Base-by-base conservation (phyloP, 116 monocot genomes). In the Iris pallida region DNA sequence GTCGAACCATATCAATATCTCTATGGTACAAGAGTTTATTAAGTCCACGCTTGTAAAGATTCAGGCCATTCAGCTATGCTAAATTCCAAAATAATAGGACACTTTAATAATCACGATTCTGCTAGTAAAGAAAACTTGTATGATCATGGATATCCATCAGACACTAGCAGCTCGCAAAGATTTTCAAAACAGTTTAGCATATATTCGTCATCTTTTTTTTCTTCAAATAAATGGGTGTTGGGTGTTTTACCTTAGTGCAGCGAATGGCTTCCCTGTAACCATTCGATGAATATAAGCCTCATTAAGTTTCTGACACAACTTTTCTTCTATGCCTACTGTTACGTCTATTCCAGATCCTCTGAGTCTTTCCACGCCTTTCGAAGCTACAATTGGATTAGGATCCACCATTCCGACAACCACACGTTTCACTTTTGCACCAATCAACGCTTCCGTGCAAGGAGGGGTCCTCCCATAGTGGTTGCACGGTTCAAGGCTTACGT, bases 401-500 rank as follows among this genome's bases (percentile, higher is more conserved):
- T 96, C 96, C 9, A 84, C 87, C 96, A 96, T 92, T 49, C 96
- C 96, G 72, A 96, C 77, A 16, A 96, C 79, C 46, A 92, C 96
- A 17, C 83, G 57, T 40, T 83, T 92, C 3, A 96, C 87, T 57
- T 79, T 85, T 16, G 92, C 89, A 42, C 57, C 55, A 70, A 96
- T 87, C 9, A 96, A 64, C 61, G 89, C 92, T 85, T 92, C 87
- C 16, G 92, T 85, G 71, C 96, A 96, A 41, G 96, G 92, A 60
- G 96, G 96, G 41, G 96, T 92, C 75, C 92, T 86, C 17, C 96
- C 96, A 68, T 92, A 81, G 64, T 92, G 96, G 71, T 92, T 96
- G 53, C 96, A 96, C 6, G 96, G 96, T 55, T 96, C 96, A 43
- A 96, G 82, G 73, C 84, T 92, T 44, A 92, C 87, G 77, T 92